Evolutionary conservation across 2,329 filamentous ascomycete genomes (phyloP).

Genomic region (Alternaria atra): DNA sequence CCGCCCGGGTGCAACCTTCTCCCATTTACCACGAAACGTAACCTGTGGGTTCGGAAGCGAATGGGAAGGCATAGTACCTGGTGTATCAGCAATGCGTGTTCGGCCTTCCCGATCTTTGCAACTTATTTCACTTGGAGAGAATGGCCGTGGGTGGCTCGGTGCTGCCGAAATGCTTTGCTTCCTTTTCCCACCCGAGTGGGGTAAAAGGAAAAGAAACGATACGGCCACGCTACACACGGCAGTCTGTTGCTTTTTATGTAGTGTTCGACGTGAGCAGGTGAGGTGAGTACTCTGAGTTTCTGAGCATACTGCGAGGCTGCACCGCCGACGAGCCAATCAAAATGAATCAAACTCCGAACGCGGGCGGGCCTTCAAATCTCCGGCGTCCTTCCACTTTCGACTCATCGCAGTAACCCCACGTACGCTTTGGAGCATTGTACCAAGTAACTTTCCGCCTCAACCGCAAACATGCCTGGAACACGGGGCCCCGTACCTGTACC

Average conservation of each 20-base stretch:
- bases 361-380: constrained; percentile 34
- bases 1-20: not conserved
- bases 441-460: constrained; percentile 15
- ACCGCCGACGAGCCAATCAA: constrained; percentile 25
- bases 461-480: constrained; percentile 54
- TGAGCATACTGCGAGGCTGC: constrained; percentile 6
- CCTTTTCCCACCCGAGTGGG: not conserved
- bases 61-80: not conserved
- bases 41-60: not conserved
- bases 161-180: not conserved
- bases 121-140: not conserved
- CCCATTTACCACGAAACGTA: not conserved
- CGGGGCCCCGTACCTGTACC: constrained; percentile 60
- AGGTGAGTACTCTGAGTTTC: not conserved
- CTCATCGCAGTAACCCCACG: constrained; percentile 37
- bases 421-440: constrained; percentile 20
- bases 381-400: constrained; percentile 34
- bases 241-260: not conserved
- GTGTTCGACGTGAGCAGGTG: not conserved
- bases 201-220: not conserved
- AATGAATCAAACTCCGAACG: constrained; percentile 27
- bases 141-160: not conserved
- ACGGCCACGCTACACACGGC: not conserved
- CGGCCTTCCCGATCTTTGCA: not conserved
- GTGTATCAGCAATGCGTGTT: not conserved